Evolutionary conservation across 305 asterid species (phyloP).

Genomic region (Fraxinus sp.): DNA sequence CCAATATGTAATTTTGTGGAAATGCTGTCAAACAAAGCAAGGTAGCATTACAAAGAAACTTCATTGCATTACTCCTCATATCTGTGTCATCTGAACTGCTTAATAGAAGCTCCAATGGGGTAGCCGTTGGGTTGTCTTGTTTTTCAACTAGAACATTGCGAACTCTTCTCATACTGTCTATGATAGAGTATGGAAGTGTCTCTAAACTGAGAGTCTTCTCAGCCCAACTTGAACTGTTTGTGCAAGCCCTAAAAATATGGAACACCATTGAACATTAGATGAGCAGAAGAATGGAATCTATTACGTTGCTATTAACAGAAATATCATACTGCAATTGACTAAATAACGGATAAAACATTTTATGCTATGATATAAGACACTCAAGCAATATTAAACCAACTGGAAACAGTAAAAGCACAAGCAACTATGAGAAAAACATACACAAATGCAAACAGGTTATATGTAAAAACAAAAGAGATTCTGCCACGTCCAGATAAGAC

Average conservation of each 20-base stretch:
- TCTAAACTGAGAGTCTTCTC: slow-evolving; percentile 68
- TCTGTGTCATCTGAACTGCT: slow-evolving; percentile 51
- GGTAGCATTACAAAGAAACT: slow-evolving; percentile 75
- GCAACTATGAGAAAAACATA: neutral
- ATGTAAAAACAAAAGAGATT: neutral
- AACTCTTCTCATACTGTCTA: slow-evolving; percentile 58
- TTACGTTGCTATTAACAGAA: neutral
- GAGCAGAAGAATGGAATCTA: slow-evolving; percentile 11
- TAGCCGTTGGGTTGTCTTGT: slow-evolving; percentile 32
- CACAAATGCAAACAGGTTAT: neutral
- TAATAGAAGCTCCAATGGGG: slow-evolving; percentile 56
- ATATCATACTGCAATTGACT: neutral
- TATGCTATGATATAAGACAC: neutral
- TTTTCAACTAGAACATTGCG: slow-evolving; percentile 43
- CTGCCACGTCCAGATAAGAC: neutral
- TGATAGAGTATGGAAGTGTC: slow-evolving; percentile 53
- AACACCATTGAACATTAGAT: slow-evolving; percentile 23
- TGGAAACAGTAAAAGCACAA: neutral
- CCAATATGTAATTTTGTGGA: slow-evolving; percentile 77
- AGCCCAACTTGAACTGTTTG: slow-evolving; percentile 86
- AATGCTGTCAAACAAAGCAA: slow-evolving; percentile 72
- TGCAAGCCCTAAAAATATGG: slow-evolving; percentile 64
- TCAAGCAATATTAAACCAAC: neutral
- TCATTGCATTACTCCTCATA: slow-evolving; percentile 70
- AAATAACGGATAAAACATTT: neutral